phyloP scores from a whole-genome alignment of 2,329 filamentous ascomycete species.

The Truncatella angustata region DNA sequence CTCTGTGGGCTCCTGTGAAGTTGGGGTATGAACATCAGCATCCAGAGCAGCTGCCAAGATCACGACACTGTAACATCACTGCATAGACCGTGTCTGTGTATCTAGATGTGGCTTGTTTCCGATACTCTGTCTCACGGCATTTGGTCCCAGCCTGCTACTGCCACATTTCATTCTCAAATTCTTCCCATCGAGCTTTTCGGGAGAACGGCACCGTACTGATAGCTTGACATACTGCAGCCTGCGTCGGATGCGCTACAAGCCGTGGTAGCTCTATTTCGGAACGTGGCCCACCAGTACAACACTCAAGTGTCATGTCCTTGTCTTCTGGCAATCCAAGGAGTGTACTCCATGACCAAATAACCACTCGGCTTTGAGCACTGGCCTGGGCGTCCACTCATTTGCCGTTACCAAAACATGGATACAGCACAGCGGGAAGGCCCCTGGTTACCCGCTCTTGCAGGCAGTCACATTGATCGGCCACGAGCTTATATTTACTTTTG shows the following conservation, averaged over 20 bases:
- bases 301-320: slow-evolving; percentile 9
- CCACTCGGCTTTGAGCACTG: slow-evolving; percentile 18
- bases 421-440: slow-evolving; percentile 29
- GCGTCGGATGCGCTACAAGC: background rate
- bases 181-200: background rate
- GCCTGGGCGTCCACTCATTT: slow-evolving; percentile 21
- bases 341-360: slow-evolving; percentile 30
- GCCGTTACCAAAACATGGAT: slow-evolving; percentile 27
- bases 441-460: slow-evolving; percentile 43
- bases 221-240: background rate
- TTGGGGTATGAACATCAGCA: background rate
- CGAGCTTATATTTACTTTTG: slow-evolving; percentile 4
- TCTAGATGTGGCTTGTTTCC: background rate
- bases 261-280: background rate
- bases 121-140: too few species aligned
- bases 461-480: slow-evolving; percentile 12
- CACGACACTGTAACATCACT: too few species aligned
- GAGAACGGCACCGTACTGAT: background rate
- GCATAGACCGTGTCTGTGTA: too few species aligned
- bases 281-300: slow-evolving; percentile 5
- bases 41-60: too few species aligned
- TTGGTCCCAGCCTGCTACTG: too few species aligned
- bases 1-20: background rate
- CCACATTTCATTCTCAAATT: background rate
- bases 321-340: slow-evolving; percentile 19